phyloP scores from a whole-genome alignment of 257 asterid species.

The Solanum chilense region DNA sequence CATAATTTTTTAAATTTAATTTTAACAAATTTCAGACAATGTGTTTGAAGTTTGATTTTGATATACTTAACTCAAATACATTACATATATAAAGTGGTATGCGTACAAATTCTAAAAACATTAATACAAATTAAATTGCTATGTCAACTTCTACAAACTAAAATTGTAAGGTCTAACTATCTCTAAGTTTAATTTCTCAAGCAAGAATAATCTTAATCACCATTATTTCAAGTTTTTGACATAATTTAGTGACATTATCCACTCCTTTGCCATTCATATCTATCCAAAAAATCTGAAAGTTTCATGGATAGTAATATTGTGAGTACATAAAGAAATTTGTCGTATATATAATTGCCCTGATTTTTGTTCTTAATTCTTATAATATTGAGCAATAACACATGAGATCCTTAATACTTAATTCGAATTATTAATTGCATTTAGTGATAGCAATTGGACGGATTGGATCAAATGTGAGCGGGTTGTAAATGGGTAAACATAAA shows the following conservation, averaged over 20 bases:
- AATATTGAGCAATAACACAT: neutral
- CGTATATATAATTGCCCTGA: neutral
- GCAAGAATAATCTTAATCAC: neutral
- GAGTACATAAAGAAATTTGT: neutral
- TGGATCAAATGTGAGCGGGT: too few species aligned
- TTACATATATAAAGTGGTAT: too few species aligned
- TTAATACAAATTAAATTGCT: neutral
- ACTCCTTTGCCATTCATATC: neutral
- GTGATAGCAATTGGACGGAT: fast-evolving
- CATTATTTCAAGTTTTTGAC: neutral
- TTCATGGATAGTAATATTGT: neutral
- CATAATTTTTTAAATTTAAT: too few species aligned
- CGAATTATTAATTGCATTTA: neutral
- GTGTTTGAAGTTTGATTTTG: too few species aligned
- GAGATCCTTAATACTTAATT: neutral
- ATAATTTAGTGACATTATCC: neutral
- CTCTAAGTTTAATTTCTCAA: neutral
- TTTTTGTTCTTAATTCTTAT: too few species aligned
- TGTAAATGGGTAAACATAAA: too few species aligned
- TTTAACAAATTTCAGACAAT: too few species aligned
- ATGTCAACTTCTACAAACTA: neutral
- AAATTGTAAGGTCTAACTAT: neutral
- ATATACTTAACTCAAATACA: too few species aligned
- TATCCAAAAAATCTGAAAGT: neutral
- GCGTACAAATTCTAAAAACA: neutral